Conservation (phyloP, 2,329 filamentous ascomycete species). For the Monosporascus sp. region DNA sequence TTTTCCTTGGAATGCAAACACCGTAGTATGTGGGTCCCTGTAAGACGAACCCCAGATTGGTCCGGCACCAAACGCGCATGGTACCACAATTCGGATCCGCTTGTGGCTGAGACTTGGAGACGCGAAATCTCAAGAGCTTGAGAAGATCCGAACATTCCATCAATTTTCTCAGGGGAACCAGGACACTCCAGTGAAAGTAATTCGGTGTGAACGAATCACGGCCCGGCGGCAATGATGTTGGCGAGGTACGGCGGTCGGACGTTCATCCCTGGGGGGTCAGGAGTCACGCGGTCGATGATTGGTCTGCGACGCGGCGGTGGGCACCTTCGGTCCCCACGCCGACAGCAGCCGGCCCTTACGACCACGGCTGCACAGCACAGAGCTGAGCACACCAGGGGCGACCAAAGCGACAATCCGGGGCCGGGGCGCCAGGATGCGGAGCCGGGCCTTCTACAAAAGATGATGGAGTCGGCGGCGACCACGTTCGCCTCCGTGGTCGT, state of each 20-base stretch:
- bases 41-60: not conserved
- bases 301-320: not conserved
- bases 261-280: not conserved
- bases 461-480: slow-evolving; percentile 69
- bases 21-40: not conserved
- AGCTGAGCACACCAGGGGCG: not conserved
- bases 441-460: slow-evolving; percentile 47
- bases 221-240: not conserved
- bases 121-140: not conserved
- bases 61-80: not conserved
- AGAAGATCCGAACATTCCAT: not conserved
- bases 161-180: too few relatives aligned
- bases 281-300: not conserved
- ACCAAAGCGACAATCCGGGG: slow-evolving; percentile 4
- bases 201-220: not conserved
- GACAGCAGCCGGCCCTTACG: slow-evolving; percentile 10
- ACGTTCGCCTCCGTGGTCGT: slow-evolving; percentile 71
- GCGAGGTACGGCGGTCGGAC: slow-evolving; percentile 1
- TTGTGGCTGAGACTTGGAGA: not conserved
- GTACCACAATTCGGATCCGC: not conserved
- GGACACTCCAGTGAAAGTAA: not conserved
- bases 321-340: slow-evolving; percentile 10
- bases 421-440: slow-evolving; percentile 14
- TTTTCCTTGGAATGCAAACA: too few relatives aligned
- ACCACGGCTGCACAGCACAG: slow-evolving; percentile 2